Base-by-base conservation (phyloP, 805 yeast genomes). In the Myxozyma neotropica region DNA sequence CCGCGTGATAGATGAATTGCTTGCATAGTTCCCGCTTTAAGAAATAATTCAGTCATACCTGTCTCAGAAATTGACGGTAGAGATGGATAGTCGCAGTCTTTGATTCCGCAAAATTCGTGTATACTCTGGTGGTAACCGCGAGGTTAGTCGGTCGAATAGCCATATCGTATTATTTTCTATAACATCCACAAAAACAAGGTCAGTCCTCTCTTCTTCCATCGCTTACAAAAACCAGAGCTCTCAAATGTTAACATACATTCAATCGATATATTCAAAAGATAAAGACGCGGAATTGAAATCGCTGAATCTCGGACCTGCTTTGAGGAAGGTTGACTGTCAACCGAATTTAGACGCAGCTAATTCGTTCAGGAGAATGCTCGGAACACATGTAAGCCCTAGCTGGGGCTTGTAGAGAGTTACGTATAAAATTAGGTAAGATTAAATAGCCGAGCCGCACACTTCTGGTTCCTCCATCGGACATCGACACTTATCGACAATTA, bases 121-220 rank as follows among this genome's bases (percentile, higher is more conserved):
- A 81, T 69, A 85, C 82, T 71, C 83, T 84, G 27, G 94, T 85
- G 42, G 93, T 82, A 74, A 86, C 89, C 15, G 96, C 95, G 75
- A 87, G 87, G 61, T 89, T 90, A 10, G 96, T 89, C 27, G 96
- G 85, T 48, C 83, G 75, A 23, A 92, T 88, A 81, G 80, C 77
- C 83, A 79, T 80, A 36, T 1, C 15, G 43, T 38, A 23, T 35
- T 4, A 35, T 3, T 8, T 12, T 33, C 17, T 31, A 19, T 24
- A 26, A n/a, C n/a, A n/a, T n/a, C n/a, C n/a, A n/a, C 33, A 10
- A 29, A 29, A 29, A 29, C 33, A 29, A 29, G 10, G 33, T 29
- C 33, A 29, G 33, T 29, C 33, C 6, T 29, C 6, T 29, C 10
- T 10, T 29, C 33, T 29, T 29, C 33, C 10, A 7, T 38, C 42